Conservation (phyloP, 1,139 yeast genomes). For the Debaryomyces fabryi region DNA sequence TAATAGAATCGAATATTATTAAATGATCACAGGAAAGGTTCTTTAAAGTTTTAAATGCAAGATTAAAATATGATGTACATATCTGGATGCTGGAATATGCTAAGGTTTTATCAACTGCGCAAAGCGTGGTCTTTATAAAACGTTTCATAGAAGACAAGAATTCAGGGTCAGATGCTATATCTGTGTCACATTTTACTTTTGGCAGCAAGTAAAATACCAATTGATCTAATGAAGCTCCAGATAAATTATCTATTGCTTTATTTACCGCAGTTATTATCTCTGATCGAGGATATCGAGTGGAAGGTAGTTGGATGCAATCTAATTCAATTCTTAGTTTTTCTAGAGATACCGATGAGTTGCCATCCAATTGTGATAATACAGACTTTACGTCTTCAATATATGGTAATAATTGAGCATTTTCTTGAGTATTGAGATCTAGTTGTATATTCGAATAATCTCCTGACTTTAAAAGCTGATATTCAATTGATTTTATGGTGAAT, state of each 20-base stretch:
- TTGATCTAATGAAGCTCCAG: neutral
- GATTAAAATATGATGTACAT: neutral
- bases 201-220: neutral
- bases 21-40: constrained; percentile 23
- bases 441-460: neutral
- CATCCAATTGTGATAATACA: neutral
- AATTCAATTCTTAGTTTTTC: constrained; percentile 3
- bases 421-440: neutral
- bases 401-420: constrained; percentile 3
- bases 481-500: constrained; percentile 7
- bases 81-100: neutral
- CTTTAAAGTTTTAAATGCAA: neutral
- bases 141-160: neutral
- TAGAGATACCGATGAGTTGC: neutral
- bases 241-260: neutral
- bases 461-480: constrained; percentile 4
- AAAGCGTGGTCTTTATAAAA: neutral
- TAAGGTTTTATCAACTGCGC: neutral
- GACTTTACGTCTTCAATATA: constrained; percentile 10
- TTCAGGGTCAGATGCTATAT: neutral
- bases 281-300: neutral
- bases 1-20: constrained; percentile 25
- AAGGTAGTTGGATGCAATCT: neutral
- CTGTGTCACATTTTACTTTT: neutral
- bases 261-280: neutral